Evolutionary conservation across 345 rosid genomes (phyloP), one percentile per base, ranked within the genome.

Genomic region (Physaria fendleri): DNA sequence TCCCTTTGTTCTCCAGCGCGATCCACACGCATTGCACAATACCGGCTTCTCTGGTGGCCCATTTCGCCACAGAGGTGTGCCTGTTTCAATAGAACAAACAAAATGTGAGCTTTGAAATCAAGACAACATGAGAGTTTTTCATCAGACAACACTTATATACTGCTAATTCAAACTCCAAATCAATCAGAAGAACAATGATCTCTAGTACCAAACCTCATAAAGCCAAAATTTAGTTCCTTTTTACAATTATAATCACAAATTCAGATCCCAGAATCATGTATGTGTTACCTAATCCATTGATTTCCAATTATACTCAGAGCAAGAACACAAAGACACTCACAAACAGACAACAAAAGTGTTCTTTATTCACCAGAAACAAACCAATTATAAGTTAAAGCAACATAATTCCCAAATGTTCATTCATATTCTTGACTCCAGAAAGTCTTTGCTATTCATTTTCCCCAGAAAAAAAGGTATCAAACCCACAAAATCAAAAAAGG

Each of bases 31-130:
- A 81, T 94, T 94, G 82, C 99, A 94, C 34, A 94, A 65, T 5
- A 94, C 93, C 2, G 97, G 99, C 81, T 94, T 94, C 69, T 94
- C 99, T 0, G 96, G 91, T 66, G 97, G 99, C 37, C 99, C 97
- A 60, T 94, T 94, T 46, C 99, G 73, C 99, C 96, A 94, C 24
- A 94, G 74, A 59, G 99, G 97, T 23, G 99, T 90, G 75, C 83
- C 97, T 93, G 68, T 77, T 44, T 15, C 66, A 71, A 21, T 34
- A 14, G 0, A 23, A 61, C 3, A 24, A 33, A 32, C 52, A 54
- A 14, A 60, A 52, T 32, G 53, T 29, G 10, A 35, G 10, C 9
- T 13, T 18, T 2, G 6, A 35, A 23, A 8, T 2, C 13, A 32
- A 43, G 37, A 33, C 30, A 8, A 44, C 42, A 63, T 14, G 27